Conservation (phyloP, 192 early-diverging fungal genomes). For the Coemansia sp. region DNA sequence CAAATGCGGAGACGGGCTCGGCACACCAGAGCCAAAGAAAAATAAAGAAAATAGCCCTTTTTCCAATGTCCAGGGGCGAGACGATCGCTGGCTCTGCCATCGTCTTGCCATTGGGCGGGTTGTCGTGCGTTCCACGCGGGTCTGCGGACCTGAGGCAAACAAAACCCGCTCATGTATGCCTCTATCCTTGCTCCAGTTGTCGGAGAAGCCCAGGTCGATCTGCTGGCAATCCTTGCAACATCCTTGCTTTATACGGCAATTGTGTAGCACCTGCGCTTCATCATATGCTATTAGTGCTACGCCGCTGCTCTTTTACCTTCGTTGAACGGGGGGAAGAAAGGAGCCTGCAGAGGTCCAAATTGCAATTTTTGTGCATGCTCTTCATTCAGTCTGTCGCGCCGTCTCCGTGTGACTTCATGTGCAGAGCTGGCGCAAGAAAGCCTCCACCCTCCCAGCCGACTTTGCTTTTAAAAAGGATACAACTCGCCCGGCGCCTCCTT, state of each 20-base stretch:
- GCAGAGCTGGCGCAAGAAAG: background rate
- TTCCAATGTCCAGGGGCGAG: background rate
- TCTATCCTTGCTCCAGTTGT: background rate
- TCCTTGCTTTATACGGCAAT: background rate
- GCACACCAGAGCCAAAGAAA: too few relatives aligned
- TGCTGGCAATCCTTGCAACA: background rate
- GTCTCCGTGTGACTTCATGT: background rate
- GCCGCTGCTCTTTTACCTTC: too few relatives aligned
- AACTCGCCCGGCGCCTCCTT: slow-evolving; percentile 1
- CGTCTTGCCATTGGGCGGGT: background rate
- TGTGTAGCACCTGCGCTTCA: background rate
- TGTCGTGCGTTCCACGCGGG: background rate
- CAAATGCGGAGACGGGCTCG: too few relatives aligned
- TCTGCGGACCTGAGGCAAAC: background rate
- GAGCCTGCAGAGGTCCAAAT: background rate
- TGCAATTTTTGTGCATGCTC: background rate
- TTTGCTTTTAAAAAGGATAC: background rate
- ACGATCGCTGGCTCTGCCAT: background rate
- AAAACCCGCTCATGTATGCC: background rate
- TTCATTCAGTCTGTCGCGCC: too few relatives aligned
- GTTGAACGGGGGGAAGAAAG: background rate
- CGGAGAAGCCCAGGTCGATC: background rate
- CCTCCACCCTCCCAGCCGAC: background rate
- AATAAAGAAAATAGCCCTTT: background rate
- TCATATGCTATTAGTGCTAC: too few relatives aligned